These are phyloP conservation scores for Dendrocalamus sinicus DNA, from an alignment of 176 grass and related monocot species.

Conservation along the genomic window DNA sequence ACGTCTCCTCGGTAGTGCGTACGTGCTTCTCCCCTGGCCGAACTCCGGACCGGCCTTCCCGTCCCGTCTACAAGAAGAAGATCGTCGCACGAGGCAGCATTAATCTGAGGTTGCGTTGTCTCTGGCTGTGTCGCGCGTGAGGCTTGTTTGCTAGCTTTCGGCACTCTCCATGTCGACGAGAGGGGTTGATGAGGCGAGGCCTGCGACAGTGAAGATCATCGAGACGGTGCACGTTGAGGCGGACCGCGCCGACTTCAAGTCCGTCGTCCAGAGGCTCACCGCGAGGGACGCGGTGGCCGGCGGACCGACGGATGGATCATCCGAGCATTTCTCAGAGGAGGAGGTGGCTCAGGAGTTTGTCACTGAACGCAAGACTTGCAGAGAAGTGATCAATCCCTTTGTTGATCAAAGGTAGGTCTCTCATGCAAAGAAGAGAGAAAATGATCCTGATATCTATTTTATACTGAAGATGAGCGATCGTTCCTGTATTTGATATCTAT, in stretches of 20 bases:
- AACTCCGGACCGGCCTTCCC: neutral
- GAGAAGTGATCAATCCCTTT: neutral
- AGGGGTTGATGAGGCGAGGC: constrained; percentile 14
- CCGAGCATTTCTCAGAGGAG: neutral
- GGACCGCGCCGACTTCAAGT: constrained; percentile 50
- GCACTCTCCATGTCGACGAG: constrained; percentile 11
- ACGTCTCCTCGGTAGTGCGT: neutral
- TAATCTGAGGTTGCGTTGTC: neutral
- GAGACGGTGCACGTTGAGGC: constrained; percentile 56
- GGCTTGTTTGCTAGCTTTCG: neutral
- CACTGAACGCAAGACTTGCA: neutral
- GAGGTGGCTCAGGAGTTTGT: neutral
- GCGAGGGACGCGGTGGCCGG: constrained; percentile 44
- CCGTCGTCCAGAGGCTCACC: constrained; percentile 52
- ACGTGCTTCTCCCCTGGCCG: neutral
- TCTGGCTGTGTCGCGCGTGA: neutral
- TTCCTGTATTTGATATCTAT: neutral
- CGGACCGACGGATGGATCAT: neutral
- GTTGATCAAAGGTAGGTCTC: neutral
- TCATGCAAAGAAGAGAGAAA: neutral
- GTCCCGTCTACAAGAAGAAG: constrained; percentile 33
- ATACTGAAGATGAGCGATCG: neutral
- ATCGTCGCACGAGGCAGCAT: neutral
- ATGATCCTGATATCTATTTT: neutral
- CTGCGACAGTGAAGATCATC: constrained; percentile 48